Conservation (phyloP, 2,329 filamentous ascomycete genomes). For the Didymella segeticola region DNA sequence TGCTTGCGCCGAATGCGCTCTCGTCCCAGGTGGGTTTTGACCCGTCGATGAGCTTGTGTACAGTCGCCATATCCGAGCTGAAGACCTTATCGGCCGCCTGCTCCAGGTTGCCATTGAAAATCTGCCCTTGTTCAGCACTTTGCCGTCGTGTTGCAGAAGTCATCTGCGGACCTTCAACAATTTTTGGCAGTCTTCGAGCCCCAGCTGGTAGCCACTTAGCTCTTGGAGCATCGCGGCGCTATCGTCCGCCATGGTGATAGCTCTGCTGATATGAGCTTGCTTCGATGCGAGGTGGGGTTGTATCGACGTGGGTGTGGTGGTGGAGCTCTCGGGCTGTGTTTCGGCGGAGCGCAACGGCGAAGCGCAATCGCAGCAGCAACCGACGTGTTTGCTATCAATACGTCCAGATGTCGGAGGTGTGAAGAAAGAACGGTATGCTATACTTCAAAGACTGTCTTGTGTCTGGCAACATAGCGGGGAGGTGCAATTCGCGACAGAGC, state of each 20-base stretch:
- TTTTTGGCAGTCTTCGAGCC: slow-evolving; percentile 7
- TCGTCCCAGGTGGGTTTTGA: slow-evolving; percentile 41
- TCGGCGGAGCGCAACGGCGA: slow-evolving; percentile 1
- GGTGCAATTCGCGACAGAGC: slow-evolving; percentile 20
- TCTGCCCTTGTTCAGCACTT: slow-evolving; percentile 18
- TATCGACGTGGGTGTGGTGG: not conserved
- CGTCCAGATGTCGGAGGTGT: not conserved
- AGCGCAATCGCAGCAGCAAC: slow-evolving; percentile 7
- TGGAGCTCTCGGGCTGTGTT: not conserved
- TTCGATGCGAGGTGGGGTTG: slow-evolving; percentile 1
- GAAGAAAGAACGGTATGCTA: not conserved
- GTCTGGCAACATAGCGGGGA: slow-evolving; percentile 21
- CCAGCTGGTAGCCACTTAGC: slow-evolving; percentile 11
- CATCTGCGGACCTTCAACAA: slow-evolving; percentile 15
- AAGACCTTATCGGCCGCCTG: slow-evolving; percentile 35
- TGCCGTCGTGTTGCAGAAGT: not conserved
- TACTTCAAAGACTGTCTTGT: not conserved
- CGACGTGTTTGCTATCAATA: slow-evolving; percentile 3
- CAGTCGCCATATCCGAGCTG: slow-evolving; percentile 21
- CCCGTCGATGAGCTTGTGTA: slow-evolving; percentile 30
- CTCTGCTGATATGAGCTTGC: not conserved
- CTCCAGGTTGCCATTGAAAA: slow-evolving; percentile 33
- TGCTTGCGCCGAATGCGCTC: slow-evolving; percentile 38
- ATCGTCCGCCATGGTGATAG: slow-evolving; percentile 3
- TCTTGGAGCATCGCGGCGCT: slow-evolving; percentile 12